phyloP scores from a whole-genome alignment of 2,329 filamentous ascomycete species.

The Cryphonectria japonica region DNA sequence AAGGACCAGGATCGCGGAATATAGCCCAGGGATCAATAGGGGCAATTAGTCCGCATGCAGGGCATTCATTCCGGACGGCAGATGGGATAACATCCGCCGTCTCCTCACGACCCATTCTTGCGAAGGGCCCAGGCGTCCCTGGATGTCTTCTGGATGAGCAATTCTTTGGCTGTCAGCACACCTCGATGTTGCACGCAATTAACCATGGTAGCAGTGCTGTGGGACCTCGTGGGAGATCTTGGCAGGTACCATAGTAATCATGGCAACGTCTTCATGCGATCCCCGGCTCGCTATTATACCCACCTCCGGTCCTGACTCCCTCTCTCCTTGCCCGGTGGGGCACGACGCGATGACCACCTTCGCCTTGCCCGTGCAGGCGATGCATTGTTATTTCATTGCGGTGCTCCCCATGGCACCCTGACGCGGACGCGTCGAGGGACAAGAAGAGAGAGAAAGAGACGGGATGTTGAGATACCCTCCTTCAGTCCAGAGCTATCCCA shows the following conservation, averaged over 20 bases:
- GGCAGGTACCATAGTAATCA: not conserved
- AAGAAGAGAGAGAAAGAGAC: not conserved
- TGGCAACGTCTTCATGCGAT: slow-evolving; percentile 4
- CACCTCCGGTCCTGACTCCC: slow-evolving; percentile 9
- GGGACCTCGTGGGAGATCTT: not conserved
- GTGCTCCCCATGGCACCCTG: not conserved
- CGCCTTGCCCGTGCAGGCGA: slow-evolving; percentile 6
- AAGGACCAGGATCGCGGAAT: not conserved
- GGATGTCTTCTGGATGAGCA: not conserved
- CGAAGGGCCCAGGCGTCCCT: not conserved
- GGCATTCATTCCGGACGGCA: not conserved
- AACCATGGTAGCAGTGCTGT: not conserved
- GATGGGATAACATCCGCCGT: not conserved
- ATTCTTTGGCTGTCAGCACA: slow-evolving; percentile 2
- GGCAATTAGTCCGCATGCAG: not conserved
- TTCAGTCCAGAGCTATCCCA: slow-evolving; percentile 9
- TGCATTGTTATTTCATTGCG: not conserved
- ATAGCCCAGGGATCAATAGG: slow-evolving; percentile 16
- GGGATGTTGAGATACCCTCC: slow-evolving; percentile 3
- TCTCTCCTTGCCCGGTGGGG: not conserved
- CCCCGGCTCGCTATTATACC: not conserved
- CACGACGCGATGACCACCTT: not conserved
- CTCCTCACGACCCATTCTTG: not conserved
- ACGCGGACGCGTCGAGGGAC: not conserved
- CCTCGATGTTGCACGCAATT: slow-evolving; percentile 1